Evolutionary conservation across 148 eudicot genomes (phyloP), one percentile per base, ranked within the genome.

Genomic region (Euryodendron excelsum): DNA sequence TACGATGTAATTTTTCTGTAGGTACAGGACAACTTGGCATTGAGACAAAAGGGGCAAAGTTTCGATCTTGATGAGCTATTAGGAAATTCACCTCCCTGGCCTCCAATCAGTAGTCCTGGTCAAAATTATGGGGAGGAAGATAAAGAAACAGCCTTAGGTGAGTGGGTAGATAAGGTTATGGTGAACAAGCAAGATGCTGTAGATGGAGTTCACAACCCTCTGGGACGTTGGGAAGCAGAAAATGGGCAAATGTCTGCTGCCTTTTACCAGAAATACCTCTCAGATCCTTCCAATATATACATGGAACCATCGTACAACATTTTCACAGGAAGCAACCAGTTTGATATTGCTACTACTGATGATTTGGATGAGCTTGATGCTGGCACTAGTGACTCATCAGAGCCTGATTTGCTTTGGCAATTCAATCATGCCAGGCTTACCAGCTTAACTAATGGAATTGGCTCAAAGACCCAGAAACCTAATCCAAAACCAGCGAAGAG

Each of bases 111-210:
- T 85, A 86, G 86, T 64, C 90, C 91, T 37, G 84, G 83, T 34
- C 88, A 83, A 63, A 88, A 69, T 63, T 82, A 62, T 48, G 87
- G 77, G 62, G 91, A 84, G 69, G 97, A 92, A 20, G 98, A 92
- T 50, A 91, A 78, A 87, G 99, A 93, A 61, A 74, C 80, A n/a
- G 90, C 82, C 77, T 83, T 96, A 4, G 96, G 96, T 45, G 99
- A 92, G 72, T 96, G 99, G 99, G 98, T 96, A 20, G 99, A 96
- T 80, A 96, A 96, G 82, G 94, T 93, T 78, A 92, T 96, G 99
- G 97, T 96, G 63, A 96, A 96, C 89, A 93, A 91, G 84, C 94
- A 85, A 86, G 99, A 92, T 73, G 80, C 89, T 53, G 28, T 78
- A 64, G 73, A 85, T 11, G 88, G 91, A 85, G 53, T 78, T 69